Evolutionary conservation across 257 asterid genomes (phyloP).

Genomic region (Capsicum rhomboideum): DNA sequence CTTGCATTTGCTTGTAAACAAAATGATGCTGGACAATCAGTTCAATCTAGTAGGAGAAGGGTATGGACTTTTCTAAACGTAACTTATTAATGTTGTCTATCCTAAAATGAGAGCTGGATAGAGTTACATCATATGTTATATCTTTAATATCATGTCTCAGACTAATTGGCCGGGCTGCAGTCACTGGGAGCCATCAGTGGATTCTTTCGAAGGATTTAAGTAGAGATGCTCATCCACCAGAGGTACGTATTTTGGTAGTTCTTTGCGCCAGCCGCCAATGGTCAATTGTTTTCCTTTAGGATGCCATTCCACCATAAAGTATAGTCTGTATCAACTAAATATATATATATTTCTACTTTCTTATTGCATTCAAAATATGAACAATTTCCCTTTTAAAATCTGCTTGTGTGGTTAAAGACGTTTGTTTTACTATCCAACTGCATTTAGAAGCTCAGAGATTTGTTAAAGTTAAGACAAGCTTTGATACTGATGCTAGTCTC

Average conservation of each 20-base stretch:
- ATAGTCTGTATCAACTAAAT: neutral
- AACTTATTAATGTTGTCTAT: neutral
- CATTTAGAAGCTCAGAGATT: neutral
- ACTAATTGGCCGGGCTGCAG: conserved; percentile 78
- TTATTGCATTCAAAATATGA: neutral
- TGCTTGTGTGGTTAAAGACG: neutral
- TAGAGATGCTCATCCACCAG: conserved; percentile 54
- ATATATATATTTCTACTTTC: neutral
- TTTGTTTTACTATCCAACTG: neutral
- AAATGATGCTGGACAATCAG: conserved; percentile 82
- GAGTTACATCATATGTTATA: neutral
- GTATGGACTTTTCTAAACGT: conserved; percentile 21
- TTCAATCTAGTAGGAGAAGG: conserved; percentile 83
- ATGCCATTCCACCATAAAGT: neutral
- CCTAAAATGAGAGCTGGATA: neutral
- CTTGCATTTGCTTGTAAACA: conserved; percentile 61
- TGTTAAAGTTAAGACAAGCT: neutral
- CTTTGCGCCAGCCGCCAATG: neutral
- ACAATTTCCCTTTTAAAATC: neutral
- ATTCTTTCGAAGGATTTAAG: conserved; percentile 37
- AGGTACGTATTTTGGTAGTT: conserved; percentile 35
- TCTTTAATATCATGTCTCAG: conserved; percentile 29
- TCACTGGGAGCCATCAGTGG: conserved; percentile 82
- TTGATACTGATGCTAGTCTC: neutral
- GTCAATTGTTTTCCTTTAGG: neutral